Conservation (phyloP, 495 filamentous ascomycete genomes). For the Penicillium daleae region DNA sequence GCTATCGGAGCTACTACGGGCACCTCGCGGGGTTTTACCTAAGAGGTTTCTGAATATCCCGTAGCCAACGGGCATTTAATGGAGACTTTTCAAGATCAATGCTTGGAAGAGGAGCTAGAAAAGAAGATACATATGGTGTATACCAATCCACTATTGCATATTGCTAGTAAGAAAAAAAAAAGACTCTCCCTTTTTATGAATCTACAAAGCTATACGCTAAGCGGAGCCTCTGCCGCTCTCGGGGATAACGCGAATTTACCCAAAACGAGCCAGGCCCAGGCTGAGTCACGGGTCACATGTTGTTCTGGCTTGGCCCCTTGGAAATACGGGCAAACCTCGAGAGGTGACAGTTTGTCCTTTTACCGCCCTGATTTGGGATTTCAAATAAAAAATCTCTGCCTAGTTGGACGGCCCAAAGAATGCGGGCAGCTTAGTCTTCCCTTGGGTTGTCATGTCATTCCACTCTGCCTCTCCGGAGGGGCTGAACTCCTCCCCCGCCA, state of each 20-base stretch:
- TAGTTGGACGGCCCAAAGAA: conserved; percentile 7
- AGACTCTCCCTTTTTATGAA: too few relatives aligned
- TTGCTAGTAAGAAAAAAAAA: too few relatives aligned
- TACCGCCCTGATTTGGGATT: too few relatives aligned
- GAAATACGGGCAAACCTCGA: not conserved
- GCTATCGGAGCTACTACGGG: not conserved
- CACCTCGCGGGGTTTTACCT: not conserved
- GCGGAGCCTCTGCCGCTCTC: not conserved
- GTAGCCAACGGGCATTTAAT: not conserved
- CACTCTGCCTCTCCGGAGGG: conserved; percentile 31
- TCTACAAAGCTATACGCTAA: not conserved
- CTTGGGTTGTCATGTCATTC: conserved; percentile 37
- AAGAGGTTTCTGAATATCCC: not conserved
- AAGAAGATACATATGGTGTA: not conserved
- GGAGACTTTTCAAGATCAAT: not conserved
- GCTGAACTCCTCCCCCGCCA: conserved; percentile 19
- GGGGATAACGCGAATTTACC: conserved; percentile 9
- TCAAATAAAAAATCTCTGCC: not conserved
- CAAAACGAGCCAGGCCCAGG: not conserved
- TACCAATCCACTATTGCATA: not conserved
- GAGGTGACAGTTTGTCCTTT: not conserved
- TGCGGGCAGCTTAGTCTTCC: conserved; percentile 12
- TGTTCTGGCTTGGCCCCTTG: conserved; percentile 7
- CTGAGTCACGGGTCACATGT: conserved; percentile 24
- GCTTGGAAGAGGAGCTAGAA: not conserved